Conservation (phyloP, 305 asterid species). For the Fraxinus platypoda region DNA sequence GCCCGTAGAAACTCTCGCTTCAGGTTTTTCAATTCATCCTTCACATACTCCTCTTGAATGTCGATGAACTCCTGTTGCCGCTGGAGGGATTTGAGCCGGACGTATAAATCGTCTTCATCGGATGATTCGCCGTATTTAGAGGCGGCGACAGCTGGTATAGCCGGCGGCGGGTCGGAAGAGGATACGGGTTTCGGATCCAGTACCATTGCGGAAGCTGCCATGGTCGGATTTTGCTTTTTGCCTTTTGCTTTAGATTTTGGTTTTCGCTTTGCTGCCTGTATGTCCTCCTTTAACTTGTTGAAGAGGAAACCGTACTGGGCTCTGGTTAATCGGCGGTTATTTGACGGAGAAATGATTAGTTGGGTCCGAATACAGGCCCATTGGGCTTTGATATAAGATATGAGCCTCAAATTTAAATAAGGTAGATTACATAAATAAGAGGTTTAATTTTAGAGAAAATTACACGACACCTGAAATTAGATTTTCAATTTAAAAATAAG, state of each 20-base stretch:
- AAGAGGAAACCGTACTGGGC: neutral
- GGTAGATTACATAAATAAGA: no score
- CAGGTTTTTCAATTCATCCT: slow-evolving; percentile 78
- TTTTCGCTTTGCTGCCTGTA: neutral
- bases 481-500: no score
- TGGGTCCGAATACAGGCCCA: neutral
- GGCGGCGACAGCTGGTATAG: slow-evolving; percentile 21
- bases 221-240: neutral
- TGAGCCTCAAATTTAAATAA: neutral
- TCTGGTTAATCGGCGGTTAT: neutral
- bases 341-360: neutral
- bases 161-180: slow-evolving; percentile 20
- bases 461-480: no score
- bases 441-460: no score
- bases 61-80: slow-evolving; percentile 79
- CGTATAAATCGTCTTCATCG: slow-evolving; percentile 64
- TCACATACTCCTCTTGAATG: slow-evolving; percentile 79
- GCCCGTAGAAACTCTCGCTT: slow-evolving; percentile 81
- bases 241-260: neutral
- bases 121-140: neutral
- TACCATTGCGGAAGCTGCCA: slow-evolving; percentile 50
- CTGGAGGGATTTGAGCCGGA: slow-evolving; percentile 63
- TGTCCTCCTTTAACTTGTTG: neutral
- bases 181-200: slow-evolving; percentile 46
- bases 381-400: neutral